Base-by-base conservation (phyloP, 179 eudicot species). In the Camellia oleifera region DNA sequence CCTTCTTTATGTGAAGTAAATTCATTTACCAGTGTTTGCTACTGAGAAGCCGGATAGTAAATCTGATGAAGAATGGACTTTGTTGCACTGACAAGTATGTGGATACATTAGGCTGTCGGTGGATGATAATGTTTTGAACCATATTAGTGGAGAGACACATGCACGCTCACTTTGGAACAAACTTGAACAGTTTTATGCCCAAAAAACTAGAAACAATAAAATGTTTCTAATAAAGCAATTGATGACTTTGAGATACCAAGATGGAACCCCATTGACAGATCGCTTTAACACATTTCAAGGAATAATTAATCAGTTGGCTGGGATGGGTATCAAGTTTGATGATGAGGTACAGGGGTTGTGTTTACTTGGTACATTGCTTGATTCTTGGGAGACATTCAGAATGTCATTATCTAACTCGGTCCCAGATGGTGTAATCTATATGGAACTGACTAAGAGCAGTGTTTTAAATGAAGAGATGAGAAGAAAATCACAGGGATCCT, bases 51-150 rank as follows among this genome's bases (percentile, higher is more conserved):
- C 61, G 5, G 40, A 32, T 4, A 40, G 18, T 23, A 77, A 70
- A 53, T 9, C 65, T n/a, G 81, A 71, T 5, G 67, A 70, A 3
- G 75, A 62, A 4, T 77, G 74, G 81, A 14, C 18, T 9, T 77
- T 82, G n/a, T 26, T 52, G 6, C 78, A 78, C 18, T 15, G n/a
- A 4, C 54, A 78, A 45, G 79, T 82, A 0, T 82, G 81, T 82
- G 81, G 71, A 0, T 74, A 56, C 20, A 82, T 77, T 20, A 60
- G 75, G 20, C 68, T 77, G 40, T 80, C 77, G 72, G 78, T 84
- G 0, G 86, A 84, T 66, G 76, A 84, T 61, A 77, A 81, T 80
- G 77, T 84, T 73, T 78, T 64, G 46, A 80, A 84, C 74, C 79
- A 84, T 64, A 72, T 83, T 12, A 76, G 23, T 40, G 61, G 17